Evolutionary conservation across 805 yeast species (phyloP).

Genomic region (Yamadazyma endophytica): DNA sequence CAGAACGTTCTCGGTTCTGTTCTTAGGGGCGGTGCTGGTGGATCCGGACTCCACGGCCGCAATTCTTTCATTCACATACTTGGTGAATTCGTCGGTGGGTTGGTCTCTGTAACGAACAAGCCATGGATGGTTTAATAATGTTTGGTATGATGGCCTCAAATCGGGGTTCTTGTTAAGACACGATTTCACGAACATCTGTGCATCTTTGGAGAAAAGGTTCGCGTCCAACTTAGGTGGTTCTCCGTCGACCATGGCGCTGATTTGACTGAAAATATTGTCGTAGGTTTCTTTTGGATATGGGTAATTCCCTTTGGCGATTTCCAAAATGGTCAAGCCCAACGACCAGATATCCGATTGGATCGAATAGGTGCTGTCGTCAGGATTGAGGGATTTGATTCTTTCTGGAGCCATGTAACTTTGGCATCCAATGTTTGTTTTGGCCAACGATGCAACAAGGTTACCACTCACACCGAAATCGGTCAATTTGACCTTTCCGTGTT

Average conservation of each 20-base stretch:
- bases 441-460: constrained; percentile 88
- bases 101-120: constrained; percentile 45
- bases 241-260: constrained; percentile 95
- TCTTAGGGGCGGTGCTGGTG: constrained; percentile 9
- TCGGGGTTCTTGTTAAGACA: constrained; percentile 80
- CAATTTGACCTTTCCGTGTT: constrained; percentile 80
- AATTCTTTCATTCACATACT: constrained; percentile 19
- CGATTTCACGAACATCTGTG: constrained; percentile 72
- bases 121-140: constrained; percentile 83
- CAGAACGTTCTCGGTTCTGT: constrained; percentile 33
- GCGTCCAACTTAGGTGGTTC: constrained; percentile 82
- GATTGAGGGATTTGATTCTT: constrained; percentile 71
- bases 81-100: constrained; percentile 20
- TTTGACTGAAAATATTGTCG: constrained; percentile 84
- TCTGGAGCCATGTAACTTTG: constrained; percentile 99
- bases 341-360: constrained; percentile 98
- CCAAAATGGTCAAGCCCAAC: constrained; percentile 81
- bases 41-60: constrained; percentile 10
- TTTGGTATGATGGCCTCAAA: constrained; percentile 74
- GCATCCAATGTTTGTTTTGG: constrained; percentile 94
- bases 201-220: constrained; percentile 62
- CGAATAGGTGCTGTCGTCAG: constrained; percentile 77
- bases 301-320: constrained; percentile 84
- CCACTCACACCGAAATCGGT: constrained; percentile 98
- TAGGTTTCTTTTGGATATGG: constrained; percentile 97